Evolutionary conservation across 2,329 filamentous ascomycete species (phyloP).

Genomic region (Pseudogymnoascus pannorum): DNA sequence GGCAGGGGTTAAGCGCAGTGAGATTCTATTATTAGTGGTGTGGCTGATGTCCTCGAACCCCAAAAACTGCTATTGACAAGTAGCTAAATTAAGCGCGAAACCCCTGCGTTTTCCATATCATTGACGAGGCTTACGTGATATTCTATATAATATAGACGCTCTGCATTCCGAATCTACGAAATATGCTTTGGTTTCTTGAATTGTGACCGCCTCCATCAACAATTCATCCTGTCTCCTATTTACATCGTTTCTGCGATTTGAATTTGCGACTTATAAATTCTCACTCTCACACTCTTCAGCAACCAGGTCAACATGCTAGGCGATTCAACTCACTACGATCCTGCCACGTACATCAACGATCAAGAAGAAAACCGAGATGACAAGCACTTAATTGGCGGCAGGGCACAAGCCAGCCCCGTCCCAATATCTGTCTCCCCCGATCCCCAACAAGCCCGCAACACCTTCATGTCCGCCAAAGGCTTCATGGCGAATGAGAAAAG

Average conservation of each 20-base stretch:
- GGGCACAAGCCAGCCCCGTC: neutral
- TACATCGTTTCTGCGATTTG: neutral
- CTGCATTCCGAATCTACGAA: neutral
- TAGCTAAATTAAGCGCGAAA: neutral
- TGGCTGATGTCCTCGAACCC: neutral
- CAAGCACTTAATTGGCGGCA: neutral
- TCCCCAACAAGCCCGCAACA: neutral
- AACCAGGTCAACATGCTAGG: neutral
- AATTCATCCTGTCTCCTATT: neutral
- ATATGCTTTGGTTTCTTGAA: neutral
- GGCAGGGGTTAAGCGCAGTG: constrained; percentile 1
- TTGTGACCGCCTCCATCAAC: neutral
- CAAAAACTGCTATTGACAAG: neutral
- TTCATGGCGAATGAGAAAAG: neutral
- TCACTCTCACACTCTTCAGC: neutral
- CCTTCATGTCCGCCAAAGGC: constrained; percentile 1
- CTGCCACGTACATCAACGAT: neutral
- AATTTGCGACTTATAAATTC: neutral
- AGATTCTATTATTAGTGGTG: constrained; percentile 1
- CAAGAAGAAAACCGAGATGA: neutral
- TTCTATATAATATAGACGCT: constrained; percentile 1
- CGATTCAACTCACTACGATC: constrained; percentile 2
- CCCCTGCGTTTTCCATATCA: neutral
- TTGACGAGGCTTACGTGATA: neutral
- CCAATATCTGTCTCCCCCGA: neutral